A percentile compares a stretch with the other conserved stretches of the same genome.
Conservation (phyloP, 495 filamentous ascomycete species). For the Sordaria brevicollis region DNA sequence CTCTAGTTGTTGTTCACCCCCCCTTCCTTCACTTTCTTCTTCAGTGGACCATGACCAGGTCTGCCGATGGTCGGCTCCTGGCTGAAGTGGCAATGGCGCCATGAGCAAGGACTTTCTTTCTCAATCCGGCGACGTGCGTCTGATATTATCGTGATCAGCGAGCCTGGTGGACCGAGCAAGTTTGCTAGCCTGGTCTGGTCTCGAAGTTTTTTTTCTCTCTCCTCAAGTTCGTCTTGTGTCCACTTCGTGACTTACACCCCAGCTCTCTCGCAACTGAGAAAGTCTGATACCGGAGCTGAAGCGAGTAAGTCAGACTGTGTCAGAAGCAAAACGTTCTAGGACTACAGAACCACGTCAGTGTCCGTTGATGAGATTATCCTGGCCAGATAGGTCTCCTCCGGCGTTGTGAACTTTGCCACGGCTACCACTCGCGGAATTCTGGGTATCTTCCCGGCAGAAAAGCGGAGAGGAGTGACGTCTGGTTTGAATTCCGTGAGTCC, state of each 20-base stretch:
- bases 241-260: neutral
- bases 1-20: neutral
- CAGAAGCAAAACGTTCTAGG: neutral
- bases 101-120: neutral
- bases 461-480: neutral
- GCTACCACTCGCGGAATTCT: constrained; percentile 14
- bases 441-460: constrained; percentile 9
- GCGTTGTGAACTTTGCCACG: neutral
- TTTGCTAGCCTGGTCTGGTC: neutral
- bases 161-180: neutral
- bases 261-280: neutral
- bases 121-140: constrained; percentile 6
- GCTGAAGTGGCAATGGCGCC: constrained; percentile 6
- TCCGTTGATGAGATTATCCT: neutral
- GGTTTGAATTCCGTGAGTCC: neutral
- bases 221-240: neutral
- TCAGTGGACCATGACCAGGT: neutral
- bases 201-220: neutral
- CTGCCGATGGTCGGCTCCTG: neutral
- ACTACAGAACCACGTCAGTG: neutral
- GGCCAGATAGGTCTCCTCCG: neutral
- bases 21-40: neutral
- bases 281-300: neutral
- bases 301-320: neutral
- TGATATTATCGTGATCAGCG: neutral